A percentile compares a stretch with the other conserved stretches of the same genome.
Conservation (phyloP, 2,329 filamentous ascomycete species). For the Colletotrichum ledebouriae region DNA sequence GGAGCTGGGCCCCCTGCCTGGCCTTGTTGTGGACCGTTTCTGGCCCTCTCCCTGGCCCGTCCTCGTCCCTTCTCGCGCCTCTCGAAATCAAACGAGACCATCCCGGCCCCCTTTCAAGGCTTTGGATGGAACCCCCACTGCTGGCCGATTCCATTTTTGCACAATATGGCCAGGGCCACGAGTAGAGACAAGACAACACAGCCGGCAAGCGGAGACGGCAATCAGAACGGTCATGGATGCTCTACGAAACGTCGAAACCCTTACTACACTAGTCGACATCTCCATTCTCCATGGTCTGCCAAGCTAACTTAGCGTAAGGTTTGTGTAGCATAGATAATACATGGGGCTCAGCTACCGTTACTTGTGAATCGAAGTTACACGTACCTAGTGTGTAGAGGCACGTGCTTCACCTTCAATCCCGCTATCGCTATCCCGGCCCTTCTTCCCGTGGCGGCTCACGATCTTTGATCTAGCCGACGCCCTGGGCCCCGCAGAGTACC, state of each 20-base stretch:
- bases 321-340: background rate
- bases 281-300: slow-evolving; percentile 37
- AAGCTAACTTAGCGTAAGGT: background rate
- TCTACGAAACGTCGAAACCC: slow-evolving; percentile 37
- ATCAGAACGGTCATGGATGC: slow-evolving; percentile 31
- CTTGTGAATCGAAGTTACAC: background rate
- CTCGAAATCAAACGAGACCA: slow-evolving; percentile 8
- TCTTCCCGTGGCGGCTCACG: slow-evolving; percentile 37
- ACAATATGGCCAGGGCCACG: slow-evolving; percentile 18
- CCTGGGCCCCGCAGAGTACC: slow-evolving; percentile 36
- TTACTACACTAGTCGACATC: slow-evolving; percentile 39
- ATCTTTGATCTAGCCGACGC: slow-evolving; percentile 41
- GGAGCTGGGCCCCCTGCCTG: slow-evolving; percentile 5
- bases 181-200: slow-evolving; percentile 14
- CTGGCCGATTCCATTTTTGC: background rate
- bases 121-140: background rate
- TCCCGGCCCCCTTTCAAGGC: background rate
- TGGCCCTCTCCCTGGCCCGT: background rate
- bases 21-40: slow-evolving; percentile 3
- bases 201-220: slow-evolving; percentile 24
- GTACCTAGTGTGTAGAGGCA: background rate
- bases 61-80: background rate
- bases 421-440: slow-evolving; percentile 1
- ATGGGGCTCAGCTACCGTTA: background rate
- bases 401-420: slow-evolving; percentile 1